Conservation (phyloP, 805 yeast species). For the Yarrowia deformans region DNA sequence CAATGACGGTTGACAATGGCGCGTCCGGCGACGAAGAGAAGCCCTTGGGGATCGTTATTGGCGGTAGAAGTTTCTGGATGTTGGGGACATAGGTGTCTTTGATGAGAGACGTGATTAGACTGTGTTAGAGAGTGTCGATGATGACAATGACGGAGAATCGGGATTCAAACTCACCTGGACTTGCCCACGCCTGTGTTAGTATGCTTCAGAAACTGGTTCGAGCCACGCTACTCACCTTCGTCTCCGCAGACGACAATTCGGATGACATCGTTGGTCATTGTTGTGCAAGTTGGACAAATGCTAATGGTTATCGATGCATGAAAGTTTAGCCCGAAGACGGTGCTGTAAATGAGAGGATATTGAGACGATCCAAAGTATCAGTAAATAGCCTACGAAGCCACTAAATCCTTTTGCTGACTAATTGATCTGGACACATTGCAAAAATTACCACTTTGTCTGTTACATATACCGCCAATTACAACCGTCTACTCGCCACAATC, state of each 20-base stretch:
- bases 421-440: too few relatives aligned
- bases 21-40: slow-evolving; percentile 66
- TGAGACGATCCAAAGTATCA: too few relatives aligned
- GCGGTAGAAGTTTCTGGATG: slow-evolving; percentile 80
- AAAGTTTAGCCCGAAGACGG: background rate
- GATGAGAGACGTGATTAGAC: slow-evolving; percentile 77
- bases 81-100: slow-evolving; percentile 82
- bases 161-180: slow-evolving; percentile 53
- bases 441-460: too few relatives aligned
- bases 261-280: slow-evolving; percentile 51
- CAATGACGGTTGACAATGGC: slow-evolving; percentile 69
- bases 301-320: slow-evolving; percentile 20
- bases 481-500: too few relatives aligned
- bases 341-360: too few relatives aligned
- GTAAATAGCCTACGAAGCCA: too few relatives aligned
- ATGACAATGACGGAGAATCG: background rate
- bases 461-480: too few relatives aligned
- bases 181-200: slow-evolving; percentile 66
- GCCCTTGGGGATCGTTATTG: slow-evolving; percentile 81
- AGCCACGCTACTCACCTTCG: slow-evolving; percentile 58
- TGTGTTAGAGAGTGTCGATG: slow-evolving; percentile 47
- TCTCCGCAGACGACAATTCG: slow-evolving; percentile 94
- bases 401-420: too few relatives aligned
- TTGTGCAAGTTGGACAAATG: background rate
- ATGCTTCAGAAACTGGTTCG: background rate